phyloP scores from a whole-genome alignment of 2,329 filamentous ascomycete species.

The Pseudogymnoascus destructans region DNA sequence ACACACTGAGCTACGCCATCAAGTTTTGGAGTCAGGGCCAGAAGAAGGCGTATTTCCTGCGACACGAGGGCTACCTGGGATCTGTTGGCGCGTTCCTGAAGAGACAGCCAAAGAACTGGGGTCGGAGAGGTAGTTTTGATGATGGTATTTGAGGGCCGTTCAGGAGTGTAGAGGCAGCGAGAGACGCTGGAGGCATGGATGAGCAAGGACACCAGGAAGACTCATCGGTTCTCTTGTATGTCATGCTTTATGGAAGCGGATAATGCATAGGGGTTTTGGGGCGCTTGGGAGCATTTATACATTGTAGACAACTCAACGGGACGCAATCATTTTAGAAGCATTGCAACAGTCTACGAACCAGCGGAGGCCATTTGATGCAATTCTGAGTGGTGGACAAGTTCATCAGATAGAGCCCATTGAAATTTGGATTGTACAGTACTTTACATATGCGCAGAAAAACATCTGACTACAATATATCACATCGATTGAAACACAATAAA shows the following conservation, averaged over 20 bases:
- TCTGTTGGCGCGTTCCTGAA: slow-evolving; percentile 90
- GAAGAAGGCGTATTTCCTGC: slow-evolving; percentile 90
- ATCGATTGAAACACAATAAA: neutral
- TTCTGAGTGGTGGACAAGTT: neutral
- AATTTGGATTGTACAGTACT: neutral
- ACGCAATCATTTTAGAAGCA: slow-evolving; percentile 7
- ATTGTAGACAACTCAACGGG: slow-evolving; percentile 5
- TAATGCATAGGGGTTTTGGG: neutral
- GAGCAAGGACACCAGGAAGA: neutral
- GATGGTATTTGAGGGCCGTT: slow-evolving; percentile 13
- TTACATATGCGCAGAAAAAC: neutral
- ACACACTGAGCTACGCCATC: slow-evolving; percentile 91
- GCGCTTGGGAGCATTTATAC: neutral
- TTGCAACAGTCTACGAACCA: slow-evolving; percentile 7
- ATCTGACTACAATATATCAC: neutral
- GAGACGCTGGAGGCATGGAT: neutral
- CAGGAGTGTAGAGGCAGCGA: neutral
- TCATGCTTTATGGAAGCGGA: neutral
- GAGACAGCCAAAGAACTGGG: slow-evolving; percentile 83
- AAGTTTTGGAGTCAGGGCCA: slow-evolving; percentile 91
- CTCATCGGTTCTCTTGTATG: neutral
- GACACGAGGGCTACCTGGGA: slow-evolving; percentile 91
- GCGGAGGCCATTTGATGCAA: slow-evolving; percentile 6
- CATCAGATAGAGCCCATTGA: slow-evolving; percentile 1
- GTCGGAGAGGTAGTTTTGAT: slow-evolving; percentile 55